Conservation (phyloP, 208 protist species). For the Angomonas ambiguus region DNA sequence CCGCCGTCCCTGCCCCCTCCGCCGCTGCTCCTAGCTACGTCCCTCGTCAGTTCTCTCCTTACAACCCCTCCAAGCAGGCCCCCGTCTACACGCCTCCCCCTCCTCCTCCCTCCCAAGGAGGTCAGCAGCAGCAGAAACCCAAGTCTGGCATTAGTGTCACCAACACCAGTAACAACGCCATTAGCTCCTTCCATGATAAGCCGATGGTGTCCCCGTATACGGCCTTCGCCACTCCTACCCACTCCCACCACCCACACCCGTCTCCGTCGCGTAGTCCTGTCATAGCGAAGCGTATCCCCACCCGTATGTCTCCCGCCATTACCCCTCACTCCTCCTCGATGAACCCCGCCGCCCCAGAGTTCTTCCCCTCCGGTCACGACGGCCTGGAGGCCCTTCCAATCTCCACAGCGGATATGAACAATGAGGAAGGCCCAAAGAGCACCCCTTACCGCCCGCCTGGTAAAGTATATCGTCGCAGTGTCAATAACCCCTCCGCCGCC, state of each 20-base stretch:
- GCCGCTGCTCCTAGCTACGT: neutral
- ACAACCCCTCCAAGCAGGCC: neutral
- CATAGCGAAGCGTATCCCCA: slow-evolving; percentile 42
- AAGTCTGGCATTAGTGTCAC: slow-evolving; percentile 34
- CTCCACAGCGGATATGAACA: slow-evolving; percentile 59
- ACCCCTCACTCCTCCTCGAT: slow-evolving; percentile 24
- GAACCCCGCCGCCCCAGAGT: slow-evolving; percentile 75
- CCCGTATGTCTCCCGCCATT: slow-evolving; percentile 63
- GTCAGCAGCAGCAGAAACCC: neutral
- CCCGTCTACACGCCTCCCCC: neutral
- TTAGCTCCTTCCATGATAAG: slow-evolving; percentile 16
- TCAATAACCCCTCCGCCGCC: slow-evolving; percentile 19
- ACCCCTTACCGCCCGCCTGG: slow-evolving; percentile 5
- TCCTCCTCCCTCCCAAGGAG: no score
- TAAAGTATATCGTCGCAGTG: slow-evolving; percentile 11
- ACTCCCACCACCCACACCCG: neutral
- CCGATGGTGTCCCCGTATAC: neutral
- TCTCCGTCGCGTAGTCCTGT: slow-evolving; percentile 25
- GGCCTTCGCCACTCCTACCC: neutral
- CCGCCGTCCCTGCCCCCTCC: neutral
- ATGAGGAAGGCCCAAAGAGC: slow-evolving; percentile 4
- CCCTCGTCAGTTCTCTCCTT: neutral
- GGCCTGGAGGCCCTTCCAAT: slow-evolving; percentile 52
- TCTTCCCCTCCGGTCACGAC: slow-evolving; percentile 35
- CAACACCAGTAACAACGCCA: slow-evolving; percentile 22